phyloP scores from a whole-genome alignment of 176 grass and related monocot species.

The Luzula sylvatica region DNA sequence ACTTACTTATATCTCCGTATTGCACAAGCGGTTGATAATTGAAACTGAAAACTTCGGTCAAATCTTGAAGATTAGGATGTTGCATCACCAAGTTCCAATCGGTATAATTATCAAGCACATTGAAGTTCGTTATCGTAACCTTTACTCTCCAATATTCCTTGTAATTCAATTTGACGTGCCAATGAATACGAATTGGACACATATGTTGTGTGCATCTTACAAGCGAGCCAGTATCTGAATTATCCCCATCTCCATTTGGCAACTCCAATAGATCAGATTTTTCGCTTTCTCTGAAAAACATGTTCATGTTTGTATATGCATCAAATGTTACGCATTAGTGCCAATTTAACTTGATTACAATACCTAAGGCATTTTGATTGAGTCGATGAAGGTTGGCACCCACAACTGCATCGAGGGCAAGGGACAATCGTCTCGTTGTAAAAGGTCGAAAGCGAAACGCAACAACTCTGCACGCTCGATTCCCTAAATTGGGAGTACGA shows the following conservation, averaged over 20 bases:
- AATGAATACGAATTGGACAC: slow-evolving; percentile 66
- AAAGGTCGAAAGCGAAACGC: slow-evolving; percentile 58
- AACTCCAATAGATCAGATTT: not conserved
- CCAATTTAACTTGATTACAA: not conserved
- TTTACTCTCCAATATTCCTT: slow-evolving; percentile 60
- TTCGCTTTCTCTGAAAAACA: slow-evolving; percentile 1
- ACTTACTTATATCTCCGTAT: slow-evolving; percentile 53
- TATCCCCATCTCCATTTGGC: not conserved
- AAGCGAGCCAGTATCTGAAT: not conserved
- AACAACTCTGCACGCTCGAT: slow-evolving; percentile 32
- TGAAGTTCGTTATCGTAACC: slow-evolving; percentile 51
- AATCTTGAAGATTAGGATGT: slow-evolving; percentile 44
- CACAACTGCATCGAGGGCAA: slow-evolving; percentile 52
- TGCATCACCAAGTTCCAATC: slow-evolving; percentile 69
- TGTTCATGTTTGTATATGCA: too few species aligned
- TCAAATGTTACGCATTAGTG: not conserved
- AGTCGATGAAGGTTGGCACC: slow-evolving; percentile 11
- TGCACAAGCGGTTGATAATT: slow-evolving; percentile 49
- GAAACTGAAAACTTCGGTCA: slow-evolving; percentile 68
- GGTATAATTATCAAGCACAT: slow-evolving; percentile 47
- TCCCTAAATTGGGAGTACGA: slow-evolving; percentile 67
- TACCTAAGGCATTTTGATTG: slow-evolving; percentile 33
- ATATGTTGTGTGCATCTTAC: slow-evolving; percentile 52
- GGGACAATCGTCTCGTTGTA: slow-evolving; percentile 44
- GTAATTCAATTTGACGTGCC: slow-evolving; percentile 71